Percentiles rank a stretch among this genome's conserved stretches.
phyloP scores from a whole-genome alignment of 208 protist species.

The Crithidia thermophila region DNA sequence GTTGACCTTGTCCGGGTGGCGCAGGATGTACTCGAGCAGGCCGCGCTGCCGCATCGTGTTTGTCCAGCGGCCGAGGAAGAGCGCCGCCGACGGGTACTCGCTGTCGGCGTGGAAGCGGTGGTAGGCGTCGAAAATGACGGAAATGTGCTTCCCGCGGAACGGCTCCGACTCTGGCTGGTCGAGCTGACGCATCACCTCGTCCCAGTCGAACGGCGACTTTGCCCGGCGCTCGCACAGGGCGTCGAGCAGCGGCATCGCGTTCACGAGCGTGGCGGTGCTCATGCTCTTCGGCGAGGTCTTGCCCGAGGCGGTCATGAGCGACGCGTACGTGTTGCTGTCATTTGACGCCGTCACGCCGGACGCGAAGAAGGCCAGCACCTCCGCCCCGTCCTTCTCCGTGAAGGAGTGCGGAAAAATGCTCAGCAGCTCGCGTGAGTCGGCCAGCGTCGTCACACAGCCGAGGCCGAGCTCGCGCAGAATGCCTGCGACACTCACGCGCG shows the following conservation, averaged over 20 bases:
- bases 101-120: constrained; percentile 70
- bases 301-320: constrained; percentile 69
- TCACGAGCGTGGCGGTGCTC: constrained; percentile 61
- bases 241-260: constrained; percentile 75
- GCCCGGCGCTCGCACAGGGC: constrained; percentile 56
- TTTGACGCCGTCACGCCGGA: constrained; percentile 63
- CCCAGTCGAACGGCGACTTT: constrained; percentile 70
- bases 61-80: constrained; percentile 84
- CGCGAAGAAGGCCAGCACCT: constrained; percentile 88
- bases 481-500: constrained; percentile 73
- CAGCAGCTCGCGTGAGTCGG: constrained; percentile 80
- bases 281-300: constrained; percentile 58
- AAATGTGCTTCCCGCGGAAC: constrained; percentile 79
- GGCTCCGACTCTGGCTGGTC: constrained; percentile 64
- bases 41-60: constrained; percentile 77
- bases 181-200: constrained; percentile 73
- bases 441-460: constrained; percentile 81
- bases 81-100: constrained; percentile 71
- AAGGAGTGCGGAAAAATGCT: constrained; percentile 76
- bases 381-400: constrained; percentile 81
- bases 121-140: constrained; percentile 88
- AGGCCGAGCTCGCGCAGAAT: constrained; percentile 85
- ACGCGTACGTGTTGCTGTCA: constrained; percentile 77
- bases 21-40: constrained; percentile 83
- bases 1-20: constrained; percentile 83